Evolutionary conservation across 768 basidiomycete species (phyloP).

Genomic region (Pholiota conissans): DNA sequence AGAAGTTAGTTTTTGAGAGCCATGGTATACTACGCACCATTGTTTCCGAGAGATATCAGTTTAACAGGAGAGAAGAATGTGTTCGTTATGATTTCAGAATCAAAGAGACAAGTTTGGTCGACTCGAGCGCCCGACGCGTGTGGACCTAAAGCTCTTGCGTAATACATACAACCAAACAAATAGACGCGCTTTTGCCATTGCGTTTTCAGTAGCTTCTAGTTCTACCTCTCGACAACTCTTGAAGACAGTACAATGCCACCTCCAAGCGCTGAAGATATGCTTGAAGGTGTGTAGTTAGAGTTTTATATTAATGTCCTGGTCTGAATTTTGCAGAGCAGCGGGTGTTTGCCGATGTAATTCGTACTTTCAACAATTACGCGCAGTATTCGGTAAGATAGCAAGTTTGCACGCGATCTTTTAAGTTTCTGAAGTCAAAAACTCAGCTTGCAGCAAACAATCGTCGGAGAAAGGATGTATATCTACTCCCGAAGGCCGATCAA

Average conservation of each 20-base stretch:
- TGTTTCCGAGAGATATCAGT: background rate
- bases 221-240: background rate
- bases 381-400: conserved; percentile 60
- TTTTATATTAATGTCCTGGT: background rate
- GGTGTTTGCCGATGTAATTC: conserved; percentile 76
- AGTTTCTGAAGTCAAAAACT: conserved; percentile 11
- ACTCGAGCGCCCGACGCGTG: background rate
- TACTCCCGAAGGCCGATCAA: conserved; percentile 68
- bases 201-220: background rate
- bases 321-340: conserved; percentile 47
- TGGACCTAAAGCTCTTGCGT: background rate
- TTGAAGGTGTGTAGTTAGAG: conserved; percentile 1
- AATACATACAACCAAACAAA: conserved; percentile 1
- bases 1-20: background rate
- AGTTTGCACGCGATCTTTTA: background rate
- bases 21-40: background rate
- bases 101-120: no score
- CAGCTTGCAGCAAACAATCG: conserved; percentile 56
- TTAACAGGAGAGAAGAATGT: background rate
- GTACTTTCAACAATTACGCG: conserved; percentile 75
- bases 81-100: background rate
- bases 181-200: background rate
- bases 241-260: background rate
- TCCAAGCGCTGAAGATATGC: conserved; percentile 1
- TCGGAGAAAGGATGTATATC: conserved; percentile 77